A percentile compares a stretch with the other conserved stretches of the same genome.
These are phyloP conservation scores for Picea sitchensis DNA, from an alignment of 75 land plant genomes.

Conservation along the genomic window DNA sequence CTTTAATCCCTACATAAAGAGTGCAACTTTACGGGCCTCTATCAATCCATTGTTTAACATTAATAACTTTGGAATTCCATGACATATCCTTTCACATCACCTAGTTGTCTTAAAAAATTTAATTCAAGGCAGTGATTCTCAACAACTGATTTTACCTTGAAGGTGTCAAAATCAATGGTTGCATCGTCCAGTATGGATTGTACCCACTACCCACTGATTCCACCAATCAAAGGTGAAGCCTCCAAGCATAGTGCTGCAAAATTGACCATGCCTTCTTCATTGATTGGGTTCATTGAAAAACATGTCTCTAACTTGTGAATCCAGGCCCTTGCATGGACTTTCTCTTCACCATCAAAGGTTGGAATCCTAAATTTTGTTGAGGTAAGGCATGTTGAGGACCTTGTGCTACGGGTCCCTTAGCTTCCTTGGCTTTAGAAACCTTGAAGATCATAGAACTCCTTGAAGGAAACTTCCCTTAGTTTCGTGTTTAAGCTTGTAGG, in stretches of 20 bases:
- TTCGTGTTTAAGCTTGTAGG: no score
- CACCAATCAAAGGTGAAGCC: not conserved
- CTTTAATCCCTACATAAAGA: not conserved
- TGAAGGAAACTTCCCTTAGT: no score
- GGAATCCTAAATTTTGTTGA: no score
- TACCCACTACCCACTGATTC: not conserved
- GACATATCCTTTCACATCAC: not conserved
- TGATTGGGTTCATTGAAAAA: not conserved
- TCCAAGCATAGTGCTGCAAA: not conserved
- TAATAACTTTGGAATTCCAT: not conserved
- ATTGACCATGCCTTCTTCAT: not conserved
- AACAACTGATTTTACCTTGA: not conserved
- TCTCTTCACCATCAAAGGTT: no score
- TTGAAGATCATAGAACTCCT: no score
- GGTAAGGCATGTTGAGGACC: no score
- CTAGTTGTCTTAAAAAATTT: not conserved
- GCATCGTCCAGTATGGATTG: not conserved
- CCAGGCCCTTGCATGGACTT: not conserved
- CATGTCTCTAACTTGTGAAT: not conserved
- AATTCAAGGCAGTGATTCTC: no score
- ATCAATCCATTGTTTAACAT: not conserved
- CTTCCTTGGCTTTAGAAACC: no score
- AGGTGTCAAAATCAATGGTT: not conserved
- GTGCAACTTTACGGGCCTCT: not conserved
- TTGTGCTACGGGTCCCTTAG: no score